phyloP scores from a whole-genome alignment of 768 basidiomycete species.

The Lenzites betulinus region DNA sequence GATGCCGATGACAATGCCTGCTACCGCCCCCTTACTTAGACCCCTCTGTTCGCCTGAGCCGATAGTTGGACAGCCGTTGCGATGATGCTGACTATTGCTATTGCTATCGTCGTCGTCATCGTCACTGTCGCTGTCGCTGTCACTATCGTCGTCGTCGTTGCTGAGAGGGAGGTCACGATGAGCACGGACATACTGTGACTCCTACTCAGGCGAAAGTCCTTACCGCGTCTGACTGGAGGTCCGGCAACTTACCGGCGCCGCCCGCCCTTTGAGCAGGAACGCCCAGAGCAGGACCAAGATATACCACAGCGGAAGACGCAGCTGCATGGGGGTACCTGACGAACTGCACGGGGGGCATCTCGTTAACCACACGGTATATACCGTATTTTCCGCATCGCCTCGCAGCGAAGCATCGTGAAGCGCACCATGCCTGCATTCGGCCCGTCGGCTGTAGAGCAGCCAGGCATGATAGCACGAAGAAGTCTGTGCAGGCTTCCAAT shows the following conservation, averaged over 20 bases:
- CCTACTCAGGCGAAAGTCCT: neutral
- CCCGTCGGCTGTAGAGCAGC: constrained; percentile 1
- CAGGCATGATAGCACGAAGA: constrained; percentile 6
- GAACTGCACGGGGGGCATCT: neutral
- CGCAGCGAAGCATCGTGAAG: constrained; percentile 8
- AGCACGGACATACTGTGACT: too few relatives aligned
- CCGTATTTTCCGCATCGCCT: constrained; percentile 7
- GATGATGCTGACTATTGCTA: constrained; percentile 11
- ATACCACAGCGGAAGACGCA: constrained; percentile 8
- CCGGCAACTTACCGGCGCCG: neutral
- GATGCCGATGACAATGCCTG: constrained; percentile 31
- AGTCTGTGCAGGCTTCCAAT: neutral
- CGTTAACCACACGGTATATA: constrained; percentile 6
- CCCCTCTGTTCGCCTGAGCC: neutral
- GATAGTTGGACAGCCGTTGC: neutral
- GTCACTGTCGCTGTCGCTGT: constrained; percentile 13
- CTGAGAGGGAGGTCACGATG: neutral
- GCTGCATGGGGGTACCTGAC: constrained; percentile 11
- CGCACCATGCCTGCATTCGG: neutral
- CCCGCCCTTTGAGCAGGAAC: constrained; percentile 1
- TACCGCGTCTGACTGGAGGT: neutral
- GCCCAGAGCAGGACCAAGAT: constrained; percentile 8
- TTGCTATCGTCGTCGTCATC: constrained; percentile 4
- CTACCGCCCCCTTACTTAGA: constrained; percentile 22
- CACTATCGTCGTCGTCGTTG: constrained; percentile 14